Evolutionary conservation across 768 basidiomycete genomes (phyloP).

Genomic region (Russula virescens): DNA sequence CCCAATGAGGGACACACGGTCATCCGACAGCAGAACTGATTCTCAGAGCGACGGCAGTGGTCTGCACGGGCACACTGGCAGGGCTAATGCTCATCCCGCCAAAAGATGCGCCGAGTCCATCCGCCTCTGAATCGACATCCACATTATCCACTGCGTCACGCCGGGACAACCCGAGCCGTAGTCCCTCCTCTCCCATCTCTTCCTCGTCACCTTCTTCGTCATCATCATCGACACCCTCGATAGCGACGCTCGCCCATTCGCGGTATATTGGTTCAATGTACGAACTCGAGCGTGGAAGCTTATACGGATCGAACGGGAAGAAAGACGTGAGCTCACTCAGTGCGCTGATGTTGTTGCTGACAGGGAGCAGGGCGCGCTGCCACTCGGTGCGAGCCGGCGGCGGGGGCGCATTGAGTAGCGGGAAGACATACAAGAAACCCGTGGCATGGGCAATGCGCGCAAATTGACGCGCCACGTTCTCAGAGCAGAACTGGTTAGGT

Average conservation of each 20-base stretch:
- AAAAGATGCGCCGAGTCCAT: conserved; percentile 59
- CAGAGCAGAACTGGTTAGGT: conserved; percentile 69
- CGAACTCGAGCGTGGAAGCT: conserved; percentile 66
- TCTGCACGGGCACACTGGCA: background rate
- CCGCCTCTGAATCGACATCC: conserved; percentile 33
- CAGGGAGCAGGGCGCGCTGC: background rate
- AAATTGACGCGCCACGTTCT: conserved; percentile 88
- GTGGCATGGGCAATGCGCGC: conserved; percentile 88
- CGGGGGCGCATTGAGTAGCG: conserved; percentile 70
- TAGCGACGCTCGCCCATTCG: conserved; percentile 82
- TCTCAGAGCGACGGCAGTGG: conserved; percentile 9
- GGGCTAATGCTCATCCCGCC: conserved; percentile 86
- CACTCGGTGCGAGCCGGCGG: conserved; percentile 24
- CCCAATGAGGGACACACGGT: background rate
- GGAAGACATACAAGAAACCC: conserved; percentile 90
- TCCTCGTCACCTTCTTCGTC: conserved; percentile 57
- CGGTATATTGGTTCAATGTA: conserved; percentile 84
- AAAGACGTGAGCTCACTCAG: conserved; percentile 78
- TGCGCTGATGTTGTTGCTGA: conserved; percentile 23
- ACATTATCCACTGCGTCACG: background rate
- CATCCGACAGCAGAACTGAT: background rate
- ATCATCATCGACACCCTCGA: conserved; percentile 62
- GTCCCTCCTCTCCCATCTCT: conserved; percentile 43
- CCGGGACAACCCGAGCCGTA: conserved; percentile 29
- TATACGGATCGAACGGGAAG: conserved; percentile 98